phyloP scores from a whole-genome alignment of 2,329 filamentous ascomycete genomes.

The Cladorrhinum sp. region DNA sequence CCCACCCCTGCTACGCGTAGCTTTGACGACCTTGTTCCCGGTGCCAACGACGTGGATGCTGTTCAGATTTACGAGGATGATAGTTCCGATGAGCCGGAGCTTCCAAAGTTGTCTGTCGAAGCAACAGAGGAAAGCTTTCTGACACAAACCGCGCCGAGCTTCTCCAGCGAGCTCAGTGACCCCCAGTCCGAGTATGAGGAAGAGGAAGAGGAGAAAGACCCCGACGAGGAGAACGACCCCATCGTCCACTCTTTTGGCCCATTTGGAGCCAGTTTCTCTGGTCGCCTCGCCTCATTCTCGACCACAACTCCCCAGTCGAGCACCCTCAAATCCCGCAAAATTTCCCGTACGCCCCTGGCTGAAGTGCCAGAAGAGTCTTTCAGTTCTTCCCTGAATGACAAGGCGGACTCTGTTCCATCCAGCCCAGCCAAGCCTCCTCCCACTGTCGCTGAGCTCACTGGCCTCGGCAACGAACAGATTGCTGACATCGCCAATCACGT shows the following conservation, averaged over 20 bases:
- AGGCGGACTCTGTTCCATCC: slow-evolving; percentile 7
- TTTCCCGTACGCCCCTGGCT: slow-evolving; percentile 10
- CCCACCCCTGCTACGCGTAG: slow-evolving; percentile 48
- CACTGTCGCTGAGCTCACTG: slow-evolving; percentile 17
- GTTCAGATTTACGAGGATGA: slow-evolving; percentile 75
- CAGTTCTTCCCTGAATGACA: neutral
- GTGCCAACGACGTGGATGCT: slow-evolving; percentile 35
- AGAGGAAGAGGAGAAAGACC: slow-evolving; percentile 64
- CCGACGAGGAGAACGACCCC: slow-evolving; percentile 92
- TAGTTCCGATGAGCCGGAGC: slow-evolving; percentile 52
- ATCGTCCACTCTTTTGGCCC: slow-evolving; percentile 90
- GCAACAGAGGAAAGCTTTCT: slow-evolving; percentile 44
- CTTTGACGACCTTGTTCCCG: slow-evolving; percentile 45
- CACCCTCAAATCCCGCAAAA: slow-evolving; percentile 1
- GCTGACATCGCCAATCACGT: slow-evolving; percentile 74
- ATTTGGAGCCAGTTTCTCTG: slow-evolving; percentile 81
- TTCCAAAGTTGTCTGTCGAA: slow-evolving; percentile 34
- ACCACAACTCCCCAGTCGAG: slow-evolving; percentile 38
- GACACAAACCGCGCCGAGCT: slow-evolving; percentile 51
- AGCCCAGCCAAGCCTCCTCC: slow-evolving; percentile 11
- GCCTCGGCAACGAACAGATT: slow-evolving; percentile 37
- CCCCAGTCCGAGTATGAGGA: slow-evolving; percentile 44
- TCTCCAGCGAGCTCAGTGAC: slow-evolving; percentile 57
- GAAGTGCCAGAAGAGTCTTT: slow-evolving; percentile 6
- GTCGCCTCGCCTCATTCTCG: slow-evolving; percentile 74